These are phyloP conservation scores for Ogataea populi-albae DNA, from an alignment of 805 yeast species.

Conservation along the genomic window DNA sequence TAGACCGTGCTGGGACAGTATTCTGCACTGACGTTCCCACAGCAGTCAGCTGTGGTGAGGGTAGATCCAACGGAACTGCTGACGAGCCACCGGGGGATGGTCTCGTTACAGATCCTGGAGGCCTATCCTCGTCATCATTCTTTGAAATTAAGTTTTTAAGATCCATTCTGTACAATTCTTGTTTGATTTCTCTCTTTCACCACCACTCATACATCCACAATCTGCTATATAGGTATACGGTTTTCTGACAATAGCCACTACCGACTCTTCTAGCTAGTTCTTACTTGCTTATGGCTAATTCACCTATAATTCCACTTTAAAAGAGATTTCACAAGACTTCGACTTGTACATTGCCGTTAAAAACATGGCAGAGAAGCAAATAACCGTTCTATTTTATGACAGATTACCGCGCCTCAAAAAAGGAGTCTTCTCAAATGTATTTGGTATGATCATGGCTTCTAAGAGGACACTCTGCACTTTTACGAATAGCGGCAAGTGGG, in stretches of 20 bases:
- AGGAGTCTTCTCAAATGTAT: neutral
- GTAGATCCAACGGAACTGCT: conserved; percentile 1
- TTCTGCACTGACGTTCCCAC: conserved; percentile 3
- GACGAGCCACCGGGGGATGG: too few species aligned
- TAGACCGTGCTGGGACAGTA: conserved; percentile 13
- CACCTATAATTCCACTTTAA: too few species aligned
- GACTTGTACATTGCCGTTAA: neutral
- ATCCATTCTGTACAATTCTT: too few species aligned
- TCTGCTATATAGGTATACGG: too few species aligned
- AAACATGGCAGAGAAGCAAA: neutral
- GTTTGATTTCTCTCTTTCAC: too few species aligned
- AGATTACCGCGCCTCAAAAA: too few species aligned
- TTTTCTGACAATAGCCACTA: too few species aligned
- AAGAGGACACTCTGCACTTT: conserved; percentile 12
- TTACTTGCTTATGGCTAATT: too few species aligned
- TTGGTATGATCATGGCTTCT: conserved; percentile 16
- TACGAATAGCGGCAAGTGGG: conserved; percentile 14
- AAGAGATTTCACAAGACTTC: too few species aligned
- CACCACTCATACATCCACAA: too few species aligned
- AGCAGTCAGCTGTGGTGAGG: conserved; percentile 4
- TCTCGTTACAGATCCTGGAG: too few species aligned
- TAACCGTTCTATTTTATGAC: neutral
- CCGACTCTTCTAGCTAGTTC: too few species aligned
- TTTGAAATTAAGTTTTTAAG: conserved; percentile 29
- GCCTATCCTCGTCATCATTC: conserved; percentile 21